Base-by-base conservation (phyloP, 768 basidiomycete species). In the Lenzites betulinus region DNA sequence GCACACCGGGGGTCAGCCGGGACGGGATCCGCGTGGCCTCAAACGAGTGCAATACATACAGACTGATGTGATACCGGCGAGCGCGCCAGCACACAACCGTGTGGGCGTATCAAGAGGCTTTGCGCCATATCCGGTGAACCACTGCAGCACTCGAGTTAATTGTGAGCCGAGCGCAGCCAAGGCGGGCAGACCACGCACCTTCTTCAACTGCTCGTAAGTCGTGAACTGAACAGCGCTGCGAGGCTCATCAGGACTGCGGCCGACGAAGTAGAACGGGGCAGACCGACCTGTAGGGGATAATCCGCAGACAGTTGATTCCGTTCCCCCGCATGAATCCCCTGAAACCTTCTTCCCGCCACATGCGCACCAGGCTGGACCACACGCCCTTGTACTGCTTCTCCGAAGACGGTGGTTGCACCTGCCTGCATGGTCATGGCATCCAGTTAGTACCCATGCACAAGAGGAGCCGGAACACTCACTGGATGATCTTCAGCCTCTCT, bases 261-360 rank as follows among this genome's bases (percentile, higher is more conserved):
- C 23, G 39, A 23, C 23, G 23, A 13, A 35, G 26, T 16, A 58
- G 6, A 23, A 12, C 18, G 33, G 30, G 20, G 51, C 11, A 25
- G 16, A 55, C 66, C 5, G 38, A 71, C 70, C 70, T 79, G 64
- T 98, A 98, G 13, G 96, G 96, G 65, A 97, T 87, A 66, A 98
- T 98, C 58, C 96, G 82, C 67, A 95, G 67, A 74, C 92, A 93
- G 75, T 95, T 95, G 71, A 95, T 89, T 41, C 88, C 85, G 66
- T 98, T 98, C 3, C 96, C 96, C 65, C 92, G 81, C 95, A 98
- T 95, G 73, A 86, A 94, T 13, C 95, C 96, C 72, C 75, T 83
- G 74, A 95, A 88, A 8, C 96, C 96, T 74, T 98, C 96, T 71
- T 98, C 95, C 64, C 78, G 76, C 91, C 93, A 98, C 87, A 95